Evolutionary conservation across 257 asterid genomes (phyloP).

Genomic region (Jacaranda mimosifolia): DNA sequence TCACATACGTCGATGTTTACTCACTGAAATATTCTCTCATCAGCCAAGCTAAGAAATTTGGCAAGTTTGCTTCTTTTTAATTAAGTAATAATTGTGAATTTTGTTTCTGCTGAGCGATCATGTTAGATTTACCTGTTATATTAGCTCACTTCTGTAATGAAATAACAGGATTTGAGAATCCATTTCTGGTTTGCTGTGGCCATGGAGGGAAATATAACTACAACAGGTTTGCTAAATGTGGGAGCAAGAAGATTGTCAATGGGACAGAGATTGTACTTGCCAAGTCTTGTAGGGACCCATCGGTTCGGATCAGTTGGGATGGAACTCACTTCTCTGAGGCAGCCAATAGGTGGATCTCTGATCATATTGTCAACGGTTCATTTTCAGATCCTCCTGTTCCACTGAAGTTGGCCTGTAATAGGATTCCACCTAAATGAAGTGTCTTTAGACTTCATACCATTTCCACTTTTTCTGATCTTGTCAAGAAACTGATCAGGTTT

Average conservation of each 20-base stretch:
- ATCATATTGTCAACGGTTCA: conserved; percentile 64
- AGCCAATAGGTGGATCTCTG: conserved; percentile 78
- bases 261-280: conserved; percentile 65
- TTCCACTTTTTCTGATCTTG: neutral
- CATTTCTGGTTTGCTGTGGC: conserved; percentile 80
- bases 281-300: conserved; percentile 67
- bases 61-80: conserved; percentile 34
- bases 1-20: conserved; percentile 72
- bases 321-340: conserved; percentile 84
- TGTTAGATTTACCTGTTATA: neutral
- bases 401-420: conserved; percentile 56
- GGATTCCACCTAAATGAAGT: conserved; percentile 34
- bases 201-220: conserved; percentile 83
- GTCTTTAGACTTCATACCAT: neutral
- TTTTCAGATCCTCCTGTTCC: conserved; percentile 77
- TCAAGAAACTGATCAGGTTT: neutral
- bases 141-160: neutral
- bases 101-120: neutral
- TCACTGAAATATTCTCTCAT: conserved; percentile 66
- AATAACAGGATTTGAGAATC: conserved; percentile 71
- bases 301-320: conserved; percentile 67
- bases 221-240: conserved; percentile 62
- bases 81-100: neutral
- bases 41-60: conserved; percentile 53
- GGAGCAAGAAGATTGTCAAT: conserved; percentile 57